phyloP scores from a whole-genome alignment of 106 monocot species.

The Narthecium ossifragum region DNA sequence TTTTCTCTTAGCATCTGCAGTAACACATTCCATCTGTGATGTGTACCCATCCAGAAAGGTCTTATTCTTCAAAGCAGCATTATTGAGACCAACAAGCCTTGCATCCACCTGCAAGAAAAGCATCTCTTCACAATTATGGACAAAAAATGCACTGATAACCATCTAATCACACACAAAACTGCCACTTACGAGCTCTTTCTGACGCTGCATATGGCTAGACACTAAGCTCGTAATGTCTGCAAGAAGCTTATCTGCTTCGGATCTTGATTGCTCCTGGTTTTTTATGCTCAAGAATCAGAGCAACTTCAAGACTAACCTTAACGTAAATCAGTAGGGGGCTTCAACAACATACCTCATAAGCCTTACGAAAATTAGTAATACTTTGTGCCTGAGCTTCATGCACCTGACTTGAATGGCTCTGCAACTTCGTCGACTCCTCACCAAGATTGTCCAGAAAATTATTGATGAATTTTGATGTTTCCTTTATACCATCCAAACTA shows the following conservation, averaged over 20 bases:
- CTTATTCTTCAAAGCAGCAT: conserved; percentile 46
- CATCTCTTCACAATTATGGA: no score
- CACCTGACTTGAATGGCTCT: conserved; percentile 28
- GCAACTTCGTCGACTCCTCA: conserved; percentile 37
- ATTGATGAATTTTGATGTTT: conserved; percentile 49
- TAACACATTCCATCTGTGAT: conserved; percentile 21
- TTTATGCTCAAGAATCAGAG: conserved; percentile 10
- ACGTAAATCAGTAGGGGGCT: neutral
- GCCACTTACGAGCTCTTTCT: conserved; percentile 62
- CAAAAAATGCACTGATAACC: neutral
- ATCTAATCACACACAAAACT: neutral
- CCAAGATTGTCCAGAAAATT: conserved; percentile 47
- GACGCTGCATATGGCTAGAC: conserved; percentile 56
- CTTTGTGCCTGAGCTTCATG: conserved; percentile 46
- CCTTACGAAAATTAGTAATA: conserved; percentile 64
- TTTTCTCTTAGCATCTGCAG: conserved; percentile 75
- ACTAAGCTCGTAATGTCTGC: conserved; percentile 52
- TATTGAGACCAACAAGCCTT: conserved; percentile 37
- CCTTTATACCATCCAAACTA: conserved; percentile 42
- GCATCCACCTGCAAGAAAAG: conserved; percentile 57
- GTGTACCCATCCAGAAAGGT: conserved; percentile 40
- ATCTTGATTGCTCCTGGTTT: conserved; percentile 73
- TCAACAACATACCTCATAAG: conserved; percentile 53
- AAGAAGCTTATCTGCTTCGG: conserved; percentile 70
- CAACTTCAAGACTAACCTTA: neutral